Base-by-base conservation (phyloP, 345 rosid genomes). In the Heritiera littoralis region DNA sequence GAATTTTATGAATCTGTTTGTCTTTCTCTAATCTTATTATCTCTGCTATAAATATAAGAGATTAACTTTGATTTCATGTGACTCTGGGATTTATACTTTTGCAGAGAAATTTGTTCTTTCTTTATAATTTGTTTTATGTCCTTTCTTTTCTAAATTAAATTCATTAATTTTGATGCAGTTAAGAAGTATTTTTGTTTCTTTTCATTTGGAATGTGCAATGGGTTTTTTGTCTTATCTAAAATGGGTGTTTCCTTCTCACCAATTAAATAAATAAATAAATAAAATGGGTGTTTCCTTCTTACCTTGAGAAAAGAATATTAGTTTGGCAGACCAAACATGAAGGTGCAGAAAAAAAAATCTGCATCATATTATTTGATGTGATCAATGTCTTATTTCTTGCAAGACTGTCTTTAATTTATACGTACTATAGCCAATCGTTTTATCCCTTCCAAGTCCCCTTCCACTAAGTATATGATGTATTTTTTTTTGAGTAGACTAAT, bases 41-140 rank as follows among this genome's bases (percentile, higher is more conserved):
- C 54, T 78, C 32, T 41, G 9, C n/a, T 77, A 80, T 81, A 79
- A 64, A 80, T 78, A 79, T 41, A 71, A 70, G 81, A 4, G 17
- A 68, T 72, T 55, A 66, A 17, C 40, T 76, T 18, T 18, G 28
- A 71, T 69, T 76, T 55, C 68, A 66, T 45, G 13, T 17, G 60
- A 30, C 23, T 51, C 9, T 76, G 61, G 32, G 65, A 54, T 38
- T 56, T 76, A 9, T 64, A 55, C 30, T 72, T 46, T 73, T 71
- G 80, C 77, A 12, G 30, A 6, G 58, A 28, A 63, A 60, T 59
- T 48, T 71, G 49, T 28, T 73, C 35, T 72, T 64, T 49, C 15
- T 70, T 56, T 9, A 20, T 18, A 41, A 13, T 61, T 41, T 55
- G 1, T 38, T 18, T 56, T 40, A 17, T 55, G 6, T 11, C 9